A percentile compares a stretch with the other conserved stretches of the same genome.
These are phyloP conservation scores for Eutrema japonicum DNA, from an alignment of 345 rosid species.

Conservation along the genomic window DNA sequence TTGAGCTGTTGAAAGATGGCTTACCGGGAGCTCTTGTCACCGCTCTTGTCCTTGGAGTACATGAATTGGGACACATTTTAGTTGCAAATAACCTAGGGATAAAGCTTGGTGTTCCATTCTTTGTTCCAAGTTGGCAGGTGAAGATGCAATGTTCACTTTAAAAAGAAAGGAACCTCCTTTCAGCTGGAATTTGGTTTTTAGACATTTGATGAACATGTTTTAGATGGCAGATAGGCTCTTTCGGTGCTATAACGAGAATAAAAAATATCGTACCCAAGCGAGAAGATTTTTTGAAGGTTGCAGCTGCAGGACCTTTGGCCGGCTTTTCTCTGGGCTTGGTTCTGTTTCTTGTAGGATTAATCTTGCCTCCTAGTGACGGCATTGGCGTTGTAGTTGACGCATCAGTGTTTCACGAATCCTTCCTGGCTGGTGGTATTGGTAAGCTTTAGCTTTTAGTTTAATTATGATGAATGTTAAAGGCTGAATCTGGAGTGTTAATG, in stretches of 20 bases:
- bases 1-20: slow-evolving; percentile 68
- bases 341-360: slow-evolving; percentile 78
- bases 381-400: slow-evolving; percentile 85
- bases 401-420: slow-evolving; percentile 92
- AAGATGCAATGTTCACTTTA: slow-evolving; percentile 37
- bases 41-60: slow-evolving; percentile 75
- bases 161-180: slow-evolving; percentile 8
- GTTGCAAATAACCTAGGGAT: slow-evolving; percentile 67
- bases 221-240: slow-evolving; percentile 97
- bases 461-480: slow-evolving; percentile 12
- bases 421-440: slow-evolving; percentile 91
- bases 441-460: slow-evolving; percentile 39
- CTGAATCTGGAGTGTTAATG: slow-evolving; percentile 7
- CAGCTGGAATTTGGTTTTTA: slow-evolving; percentile 18
- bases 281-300: slow-evolving; percentile 88
- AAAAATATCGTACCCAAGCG: slow-evolving; percentile 77
- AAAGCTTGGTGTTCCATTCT: slow-evolving; percentile 87
- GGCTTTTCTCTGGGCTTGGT: slow-evolving; percentile 82
- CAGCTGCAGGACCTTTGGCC: slow-evolving; percentile 94
- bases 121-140: slow-evolving; percentile 99
- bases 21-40: slow-evolving; percentile 89
- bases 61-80: slow-evolving; percentile 77
- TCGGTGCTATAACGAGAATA: slow-evolving; percentile 93
- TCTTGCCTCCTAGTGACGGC: slow-evolving; percentile 88
- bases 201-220: slow-evolving; percentile 43